A percentile compares a stretch with the other conserved stretches of the same genome.
Conservation (phyloP, 148 eudicot genomes). For the Heliamphora exappendiculata region DNA sequence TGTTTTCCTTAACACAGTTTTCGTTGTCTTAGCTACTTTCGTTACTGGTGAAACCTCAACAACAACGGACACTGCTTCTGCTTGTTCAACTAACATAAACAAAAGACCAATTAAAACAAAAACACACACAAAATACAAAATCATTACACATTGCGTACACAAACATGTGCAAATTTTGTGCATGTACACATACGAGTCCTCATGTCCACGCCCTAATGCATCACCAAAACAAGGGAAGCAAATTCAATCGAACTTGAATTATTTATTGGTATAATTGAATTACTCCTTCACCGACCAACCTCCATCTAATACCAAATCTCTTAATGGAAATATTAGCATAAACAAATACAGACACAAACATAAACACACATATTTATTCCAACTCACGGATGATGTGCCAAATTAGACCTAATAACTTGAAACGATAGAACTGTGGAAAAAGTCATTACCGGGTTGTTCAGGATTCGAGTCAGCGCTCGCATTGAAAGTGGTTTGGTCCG, state of each 20-base stretch:
- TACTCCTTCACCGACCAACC: neutral
- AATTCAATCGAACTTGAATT: neutral
- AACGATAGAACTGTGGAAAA: neutral
- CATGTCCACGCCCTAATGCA: neutral
- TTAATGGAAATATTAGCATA: neutral
- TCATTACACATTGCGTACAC: neutral
- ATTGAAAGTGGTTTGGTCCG: conserved; percentile 11
- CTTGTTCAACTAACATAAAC: conserved; percentile 34
- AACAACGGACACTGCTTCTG: conserved; percentile 26
- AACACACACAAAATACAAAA: neutral
- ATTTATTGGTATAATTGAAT: neutral
- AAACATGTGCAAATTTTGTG: neutral
- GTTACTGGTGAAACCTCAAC: conserved; percentile 25
- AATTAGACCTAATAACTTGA: neutral
- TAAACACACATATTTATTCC: neutral
- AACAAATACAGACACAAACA: neutral
- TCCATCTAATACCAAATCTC: neutral
- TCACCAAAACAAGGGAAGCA: neutral
- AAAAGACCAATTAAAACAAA: conserved; percentile 2
- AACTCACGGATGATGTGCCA: neutral
- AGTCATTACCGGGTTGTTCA: conserved; percentile 32
- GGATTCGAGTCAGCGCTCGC: conserved; percentile 13
- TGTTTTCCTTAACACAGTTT: conserved; percentile 40
- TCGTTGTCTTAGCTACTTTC: conserved; percentile 34
- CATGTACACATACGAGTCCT: neutral